phyloP scores from a whole-genome alignment of 1,139 yeast genomes.

The Kodamaea sp. region DNA sequence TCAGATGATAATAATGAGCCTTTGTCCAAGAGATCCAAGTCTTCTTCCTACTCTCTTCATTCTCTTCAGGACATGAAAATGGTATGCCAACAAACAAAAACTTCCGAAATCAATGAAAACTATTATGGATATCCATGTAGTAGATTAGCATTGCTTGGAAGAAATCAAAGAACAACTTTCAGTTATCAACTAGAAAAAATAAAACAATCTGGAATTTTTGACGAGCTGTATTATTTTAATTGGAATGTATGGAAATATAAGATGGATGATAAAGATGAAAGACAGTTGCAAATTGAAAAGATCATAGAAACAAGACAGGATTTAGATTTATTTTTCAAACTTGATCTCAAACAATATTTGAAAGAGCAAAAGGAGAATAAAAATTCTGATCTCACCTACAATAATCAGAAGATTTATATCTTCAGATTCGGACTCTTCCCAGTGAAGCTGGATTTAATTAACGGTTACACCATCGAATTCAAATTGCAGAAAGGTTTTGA shows the following conservation, averaged over 20 bases:
- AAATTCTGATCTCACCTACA: background rate
- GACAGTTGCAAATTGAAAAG: conserved; percentile 3
- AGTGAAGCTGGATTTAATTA: conserved; percentile 23
- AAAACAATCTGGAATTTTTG: conserved; percentile 1
- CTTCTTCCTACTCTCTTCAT: too few relatives aligned
- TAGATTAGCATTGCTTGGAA: conserved; percentile 5
- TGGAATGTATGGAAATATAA: conserved; percentile 12
- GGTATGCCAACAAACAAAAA: too few relatives aligned
- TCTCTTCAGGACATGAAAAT: too few relatives aligned
- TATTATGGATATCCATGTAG: conserved; percentile 8
- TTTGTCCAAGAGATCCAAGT: too few relatives aligned
- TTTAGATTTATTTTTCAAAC: conserved; percentile 3
- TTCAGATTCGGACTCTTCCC: conserved; percentile 13
- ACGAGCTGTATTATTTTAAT: conserved; percentile 7
- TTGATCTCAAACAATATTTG: background rate
- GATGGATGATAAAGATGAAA: background rate
- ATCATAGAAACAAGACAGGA: conserved; percentile 8
- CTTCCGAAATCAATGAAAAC: background rate
- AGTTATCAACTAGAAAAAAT: conserved; percentile 1
- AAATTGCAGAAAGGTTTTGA: conserved; percentile 5
- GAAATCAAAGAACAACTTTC: conserved; percentile 10
- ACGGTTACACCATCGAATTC: conserved; percentile 31
- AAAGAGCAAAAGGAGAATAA: background rate
- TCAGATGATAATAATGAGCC: too few relatives aligned
- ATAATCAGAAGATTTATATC: conserved; percentile 3